Percentiles rank a stretch among this genome's conserved stretches.
Conservation (phyloP, 2,329 filamentous ascomycete genomes). For the Sporothrix humicola region DNA sequence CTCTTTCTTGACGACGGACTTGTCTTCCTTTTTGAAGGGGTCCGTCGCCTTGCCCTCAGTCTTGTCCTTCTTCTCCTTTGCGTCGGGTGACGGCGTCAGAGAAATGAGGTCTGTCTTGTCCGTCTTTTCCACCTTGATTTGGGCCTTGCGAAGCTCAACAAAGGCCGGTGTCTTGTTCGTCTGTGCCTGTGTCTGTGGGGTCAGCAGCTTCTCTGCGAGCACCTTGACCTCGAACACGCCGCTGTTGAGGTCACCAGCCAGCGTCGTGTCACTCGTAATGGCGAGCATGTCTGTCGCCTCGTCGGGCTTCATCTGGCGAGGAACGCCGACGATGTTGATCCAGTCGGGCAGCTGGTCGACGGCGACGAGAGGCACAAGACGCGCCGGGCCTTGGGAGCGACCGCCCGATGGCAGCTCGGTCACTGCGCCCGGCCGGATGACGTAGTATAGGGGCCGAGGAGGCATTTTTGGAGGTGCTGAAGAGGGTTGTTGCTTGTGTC, state of each 20-base stretch:
- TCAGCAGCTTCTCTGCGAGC: not conserved
- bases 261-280: slow-evolving; percentile 37
- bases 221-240: not conserved
- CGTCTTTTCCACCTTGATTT: not conserved
- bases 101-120: not conserved
- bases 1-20: not conserved
- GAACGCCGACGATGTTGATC: slow-evolving; percentile 52
- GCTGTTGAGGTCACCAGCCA: slow-evolving; percentile 40
- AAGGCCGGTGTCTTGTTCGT: too few relatives aligned
- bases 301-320: slow-evolving; percentile 49
- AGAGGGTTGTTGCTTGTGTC: not conserved
- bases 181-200: not conserved
- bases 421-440: slow-evolving; percentile 51
- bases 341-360: slow-evolving; percentile 58
- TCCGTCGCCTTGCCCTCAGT: not conserved
- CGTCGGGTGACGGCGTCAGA: not conserved
- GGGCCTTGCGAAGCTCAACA: not conserved
- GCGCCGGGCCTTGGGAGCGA: slow-evolving; percentile 41
- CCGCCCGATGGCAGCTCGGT: slow-evolving; percentile 41
- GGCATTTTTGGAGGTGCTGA: slow-evolving; percentile 36
- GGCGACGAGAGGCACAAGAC: slow-evolving; percentile 60
- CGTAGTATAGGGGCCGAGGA: slow-evolving; percentile 48
- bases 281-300: slow-evolving; percentile 50
- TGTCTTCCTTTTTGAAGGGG: not conserved
- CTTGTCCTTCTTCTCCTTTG: not conserved